Conservation (phyloP, 2,329 filamentous ascomycete species). For the Fusarium algeriense region DNA sequence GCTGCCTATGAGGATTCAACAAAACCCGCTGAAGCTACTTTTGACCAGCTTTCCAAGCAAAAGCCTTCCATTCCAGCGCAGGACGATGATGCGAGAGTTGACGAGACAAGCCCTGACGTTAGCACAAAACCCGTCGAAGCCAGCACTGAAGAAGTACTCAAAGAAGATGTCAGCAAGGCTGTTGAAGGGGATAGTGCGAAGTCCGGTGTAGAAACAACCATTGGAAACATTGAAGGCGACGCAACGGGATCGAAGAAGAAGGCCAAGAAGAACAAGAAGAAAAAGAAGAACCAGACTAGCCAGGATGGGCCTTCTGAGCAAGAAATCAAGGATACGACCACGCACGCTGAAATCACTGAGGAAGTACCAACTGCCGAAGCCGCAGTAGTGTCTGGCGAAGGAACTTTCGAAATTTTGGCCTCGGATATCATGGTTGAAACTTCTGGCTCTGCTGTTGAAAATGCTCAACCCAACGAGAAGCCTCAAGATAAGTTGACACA, state of each 20-base stretch:
- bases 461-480: background rate
- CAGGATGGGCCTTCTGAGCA: slow-evolving; percentile 18
- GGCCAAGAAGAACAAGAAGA: slow-evolving; percentile 53
- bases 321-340: slow-evolving; percentile 10
- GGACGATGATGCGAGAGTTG: background rate
- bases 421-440: background rate
- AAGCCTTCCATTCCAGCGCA: background rate
- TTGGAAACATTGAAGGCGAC: slow-evolving; percentile 24
- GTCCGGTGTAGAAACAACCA: background rate
- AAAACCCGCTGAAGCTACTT: background rate
- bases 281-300: slow-evolving; percentile 32
- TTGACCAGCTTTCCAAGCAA: background rate
- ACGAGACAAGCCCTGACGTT: background rate
- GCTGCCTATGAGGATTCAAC: background rate
- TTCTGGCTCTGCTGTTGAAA: background rate
- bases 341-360: slow-evolving; percentile 5
- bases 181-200: slow-evolving; percentile 5
- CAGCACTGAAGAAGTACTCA: background rate
- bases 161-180: slow-evolving; percentile 7
- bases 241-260: slow-evolving; percentile 46
- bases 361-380: slow-evolving; percentile 2
- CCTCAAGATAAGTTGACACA: background rate
- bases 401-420: background rate
- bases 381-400: background rate
- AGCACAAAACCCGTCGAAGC: background rate